Evolutionary conservation across 805 yeast genomes (phyloP), one percentile per base, ranked within the genome.

Genomic region (Metschnikowia gelsemii): DNA sequence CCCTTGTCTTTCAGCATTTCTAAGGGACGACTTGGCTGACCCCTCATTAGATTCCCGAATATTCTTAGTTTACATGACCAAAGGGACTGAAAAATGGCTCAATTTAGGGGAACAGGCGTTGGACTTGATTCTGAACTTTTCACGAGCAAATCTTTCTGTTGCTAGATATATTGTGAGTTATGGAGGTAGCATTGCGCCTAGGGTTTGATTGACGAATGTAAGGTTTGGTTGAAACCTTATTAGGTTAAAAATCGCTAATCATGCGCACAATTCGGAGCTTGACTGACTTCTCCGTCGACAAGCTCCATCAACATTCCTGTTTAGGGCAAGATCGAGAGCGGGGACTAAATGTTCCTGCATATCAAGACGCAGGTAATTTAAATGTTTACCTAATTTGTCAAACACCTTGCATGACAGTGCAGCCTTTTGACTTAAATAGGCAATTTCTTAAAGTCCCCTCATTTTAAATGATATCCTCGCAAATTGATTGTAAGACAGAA

Each of bases 301-400:
- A 26, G 40, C 40, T 12, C 18, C 24, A 31, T 20, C 26, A 25
- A 18, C 20, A 32, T 38, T 20, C 36, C 22, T 24, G 22, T 38
- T 32, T 20, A 32, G 36, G 42, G 17, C 24, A 29, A 25, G 21
- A 28, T 33, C 42, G 42, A 39, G 42, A 32, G 18, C 23, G 34
- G 42, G 18, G 22, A 18, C 32, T 21, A 11, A 17, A 4, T 34
- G 26, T 24, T 33, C 29, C 11, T 31, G 13, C 11, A 23, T 20
- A 17, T 9, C 3, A 5, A n/a, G 17, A 32, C 26, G 31, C 36
- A 38, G 32, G 34, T 22, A 13, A 14, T 22, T 7, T 22, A 22
- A 22, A 22, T 8, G 7, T 22, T 22, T 38, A 8, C 41, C 33
- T 14, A 18, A 21, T 14, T 32, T 32, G 42, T 20, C 36, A 18